phyloP scores from a whole-genome alignment of 2,329 filamentous ascomycete genomes.

The Ophidiomyces ophidiicola region DNA sequence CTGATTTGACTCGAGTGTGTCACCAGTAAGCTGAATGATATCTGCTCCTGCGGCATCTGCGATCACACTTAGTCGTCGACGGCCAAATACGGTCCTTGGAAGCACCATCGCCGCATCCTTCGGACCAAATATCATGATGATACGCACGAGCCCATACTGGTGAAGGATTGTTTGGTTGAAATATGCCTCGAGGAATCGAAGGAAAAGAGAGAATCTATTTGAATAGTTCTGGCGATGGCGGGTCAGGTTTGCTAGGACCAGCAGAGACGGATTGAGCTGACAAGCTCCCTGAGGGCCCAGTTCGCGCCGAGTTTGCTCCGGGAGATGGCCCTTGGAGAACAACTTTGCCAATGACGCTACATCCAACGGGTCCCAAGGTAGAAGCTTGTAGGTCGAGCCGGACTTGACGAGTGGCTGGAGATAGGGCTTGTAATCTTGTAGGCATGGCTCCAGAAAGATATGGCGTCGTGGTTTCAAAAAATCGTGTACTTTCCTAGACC shows the following conservation, averaged over 20 bases:
- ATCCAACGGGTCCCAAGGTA: conserved; percentile 46
- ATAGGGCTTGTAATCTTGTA: conserved; percentile 45
- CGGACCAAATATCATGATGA: conserved; percentile 60
- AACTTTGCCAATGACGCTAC: conserved; percentile 41
- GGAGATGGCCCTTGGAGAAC: conserved; percentile 32
- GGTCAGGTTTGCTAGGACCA: conserved; percentile 58
- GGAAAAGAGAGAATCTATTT: conserved; percentile 43
- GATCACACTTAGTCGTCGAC: conserved; percentile 48
- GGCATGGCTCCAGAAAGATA: conserved; percentile 65
- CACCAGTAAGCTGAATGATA: conserved; percentile 20
- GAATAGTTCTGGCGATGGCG: conserved; percentile 45
- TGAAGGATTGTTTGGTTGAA: conserved; percentile 53
- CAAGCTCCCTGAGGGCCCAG: conserved; percentile 33
- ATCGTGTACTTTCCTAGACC: conserved; percentile 65
- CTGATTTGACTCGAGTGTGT: conserved; percentile 24
- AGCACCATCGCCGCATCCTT: conserved; percentile 49
- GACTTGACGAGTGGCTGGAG: conserved; percentile 47
- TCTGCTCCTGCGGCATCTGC: conserved; percentile 45
- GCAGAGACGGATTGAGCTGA: conserved; percentile 56
- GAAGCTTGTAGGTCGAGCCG: conserved; percentile 37
- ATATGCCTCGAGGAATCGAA: conserved; percentile 51
- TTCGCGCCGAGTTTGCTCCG: conserved; percentile 40
- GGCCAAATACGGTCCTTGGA: conserved; percentile 45
- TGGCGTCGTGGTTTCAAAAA: conserved; percentile 67
- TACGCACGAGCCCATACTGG: conserved; percentile 63